Evolutionary conservation across 768 basidiomycete species (phyloP).

Genomic region (Boletus reticulatus): DNA sequence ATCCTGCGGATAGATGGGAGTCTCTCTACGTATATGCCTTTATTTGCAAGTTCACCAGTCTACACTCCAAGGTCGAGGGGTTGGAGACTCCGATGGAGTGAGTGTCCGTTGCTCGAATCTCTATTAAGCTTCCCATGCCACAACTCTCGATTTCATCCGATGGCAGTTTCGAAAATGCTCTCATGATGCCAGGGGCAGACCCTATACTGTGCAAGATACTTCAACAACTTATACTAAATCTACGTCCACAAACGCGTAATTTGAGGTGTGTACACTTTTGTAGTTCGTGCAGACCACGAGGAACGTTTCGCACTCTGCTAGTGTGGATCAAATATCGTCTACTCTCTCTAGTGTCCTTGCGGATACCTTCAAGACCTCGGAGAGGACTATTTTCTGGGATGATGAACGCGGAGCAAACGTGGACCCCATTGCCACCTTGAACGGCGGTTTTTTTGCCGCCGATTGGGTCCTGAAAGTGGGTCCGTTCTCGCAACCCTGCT

Average conservation of each 20-base stretch:
- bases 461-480: constrained; percentile 81
- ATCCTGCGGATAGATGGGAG: constrained; percentile 86
- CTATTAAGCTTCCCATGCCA: constrained; percentile 18
- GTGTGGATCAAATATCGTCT: constrained; percentile 78
- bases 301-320: constrained; percentile 38
- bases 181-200: constrained; percentile 70
- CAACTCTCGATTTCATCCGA: constrained; percentile 32
- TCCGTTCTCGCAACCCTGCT: constrained; percentile 25
- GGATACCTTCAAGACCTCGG: constrained; percentile 70
- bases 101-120: constrained; percentile 36
- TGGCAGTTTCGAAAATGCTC: constrained; percentile 73
- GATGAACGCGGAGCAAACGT: constrained; percentile 63
- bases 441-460: constrained; percentile 77
- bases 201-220: constrained; percentile 72
- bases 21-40: constrained; percentile 83
- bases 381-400: constrained; percentile 81
- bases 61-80: constrained; percentile 74
- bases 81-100: constrained; percentile 83
- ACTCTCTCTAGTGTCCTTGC: constrained; percentile 67
- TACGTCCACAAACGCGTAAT: constrained; percentile 88
- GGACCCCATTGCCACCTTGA: constrained; percentile 66
- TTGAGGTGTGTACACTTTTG: constrained; percentile 59
- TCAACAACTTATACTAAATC: constrained; percentile 73
- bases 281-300: constrained; percentile 21
- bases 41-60: constrained; percentile 76